A percentile compares a stretch with the other conserved stretches of the same genome.
Conservation (phyloP, 164 flowering plant genomes). For the Tetrastigma voinierianum region DNA sequence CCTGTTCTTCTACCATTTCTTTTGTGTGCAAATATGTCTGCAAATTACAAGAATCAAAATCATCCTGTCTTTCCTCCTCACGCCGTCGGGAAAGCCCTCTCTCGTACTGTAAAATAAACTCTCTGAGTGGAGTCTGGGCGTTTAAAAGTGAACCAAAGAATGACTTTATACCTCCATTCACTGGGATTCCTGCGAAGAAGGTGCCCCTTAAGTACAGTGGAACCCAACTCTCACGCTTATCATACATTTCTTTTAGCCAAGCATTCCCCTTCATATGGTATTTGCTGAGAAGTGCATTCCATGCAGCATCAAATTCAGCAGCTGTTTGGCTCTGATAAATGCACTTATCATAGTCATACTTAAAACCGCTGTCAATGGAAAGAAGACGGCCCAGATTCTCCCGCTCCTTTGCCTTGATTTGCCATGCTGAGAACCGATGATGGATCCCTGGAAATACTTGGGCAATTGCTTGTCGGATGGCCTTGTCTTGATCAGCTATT, state of each 20-base stretch:
- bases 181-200: constrained; percentile 60
- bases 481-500: constrained; percentile 57
- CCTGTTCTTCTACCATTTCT: constrained; percentile 60
- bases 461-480: constrained; percentile 46
- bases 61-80: constrained; percentile 52
- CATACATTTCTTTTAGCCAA: constrained; percentile 53
- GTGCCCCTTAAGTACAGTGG: constrained; percentile 40
- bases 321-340: constrained; percentile 39
- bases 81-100: constrained; percentile 38
- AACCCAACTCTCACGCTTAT: constrained; percentile 52
- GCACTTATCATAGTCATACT: constrained; percentile 46
- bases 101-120: constrained; percentile 47
- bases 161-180: constrained; percentile 34
- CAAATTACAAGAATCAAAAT: constrained; percentile 39
- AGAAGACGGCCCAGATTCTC: constrained; percentile 30
- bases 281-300: constrained; percentile 42
- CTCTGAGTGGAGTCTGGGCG: constrained; percentile 38
- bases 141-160: constrained; percentile 37
- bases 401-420: constrained; percentile 38
- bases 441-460: constrained; percentile 45
- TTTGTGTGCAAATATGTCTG: constrained; percentile 47
- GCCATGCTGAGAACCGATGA: constrained; percentile 57
- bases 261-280: constrained; percentile 37
- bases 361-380: constrained; percentile 30
- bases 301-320: constrained; percentile 44